Evolutionary conservation across 2,329 filamentous ascomycete genomes (phyloP), one percentile per base, ranked within the genome.

Genomic region (Colletotrichum sp.): DNA sequence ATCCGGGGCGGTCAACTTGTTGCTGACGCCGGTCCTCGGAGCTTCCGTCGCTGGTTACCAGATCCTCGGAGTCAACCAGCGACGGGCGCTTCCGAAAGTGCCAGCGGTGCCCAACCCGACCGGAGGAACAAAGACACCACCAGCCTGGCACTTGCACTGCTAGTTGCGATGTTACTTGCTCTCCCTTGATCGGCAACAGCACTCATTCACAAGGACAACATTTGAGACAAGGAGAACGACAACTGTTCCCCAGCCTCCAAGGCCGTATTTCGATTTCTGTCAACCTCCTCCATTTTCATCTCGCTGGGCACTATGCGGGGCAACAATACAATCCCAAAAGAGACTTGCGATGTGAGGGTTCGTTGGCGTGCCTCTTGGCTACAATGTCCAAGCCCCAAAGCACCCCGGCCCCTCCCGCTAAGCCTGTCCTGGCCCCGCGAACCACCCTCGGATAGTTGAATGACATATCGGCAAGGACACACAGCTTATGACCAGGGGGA

Each of bases 401-500:
- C 28, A n/a, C 30, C 67, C 67, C 60, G 66, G 67, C 61, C 27
- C 39, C 25, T 34, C 27, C 61, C 55, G 69, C 69, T 48, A 55
- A 15, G 56, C 62, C 55, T 48, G 27, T 67, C 55, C 56, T 55
- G 30, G 56, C 18, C 39, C 39, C n/a, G 12, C 12, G 43, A 52
- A 25, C 43, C 28, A 43, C 16, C 15, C 64, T 73, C 70, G 69
- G 69, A 68, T 73, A 75, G 62, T 43, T 72, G 39, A 64, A 65
- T 68, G 56, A n/a, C 36, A 27, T 56, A 22, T 27, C 43, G 32
- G 39, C 73, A 68, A 36, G 69, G 73, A 25, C 43, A 8, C n/a
- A 43, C 27, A 25, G 13, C 25, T 32, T 16, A 64, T 27, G 30
- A 28, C 18, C 62, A 48, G 56, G 70, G 70, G 62, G 36, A 22